These are phyloP conservation scores for Suhomyces anneliseae DNA, from an alignment of 1,139 yeast species.

Conservation along the genomic window DNA sequence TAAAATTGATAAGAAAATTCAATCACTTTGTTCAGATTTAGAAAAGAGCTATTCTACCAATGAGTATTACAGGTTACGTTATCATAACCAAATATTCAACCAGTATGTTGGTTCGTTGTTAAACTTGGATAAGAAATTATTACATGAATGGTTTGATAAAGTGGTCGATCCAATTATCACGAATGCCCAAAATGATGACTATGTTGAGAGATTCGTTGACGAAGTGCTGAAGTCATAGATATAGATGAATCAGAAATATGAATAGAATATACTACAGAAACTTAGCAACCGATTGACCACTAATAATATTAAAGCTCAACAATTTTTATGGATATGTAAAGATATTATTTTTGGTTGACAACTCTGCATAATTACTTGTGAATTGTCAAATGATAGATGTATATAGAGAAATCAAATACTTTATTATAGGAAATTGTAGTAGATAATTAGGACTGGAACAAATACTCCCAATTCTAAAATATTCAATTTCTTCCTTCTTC, in stretches of 20 bases:
- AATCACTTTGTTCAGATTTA: constrained; percentile 9
- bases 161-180: constrained; percentile 11
- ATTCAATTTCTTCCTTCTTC: too few relatives aligned
- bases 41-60: constrained; percentile 12
- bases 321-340: too few relatives aligned
- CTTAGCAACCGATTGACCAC: too few relatives aligned
- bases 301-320: too few relatives aligned
- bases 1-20: constrained; percentile 1
- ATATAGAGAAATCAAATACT: too few relatives aligned
- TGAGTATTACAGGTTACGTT: constrained; percentile 16
- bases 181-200: neutral
- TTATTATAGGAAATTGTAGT: too few relatives aligned
- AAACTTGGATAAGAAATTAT: constrained; percentile 9
- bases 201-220: neutral
- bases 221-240: neutral
- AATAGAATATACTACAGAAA: too few relatives aligned
- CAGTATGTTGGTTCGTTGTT: constrained; percentile 25
- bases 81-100: constrained; percentile 19
- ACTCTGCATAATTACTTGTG: too few relatives aligned
- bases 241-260: neutral
- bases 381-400: too few relatives aligned
- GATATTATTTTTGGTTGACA: too few relatives aligned
- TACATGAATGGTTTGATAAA: constrained; percentile 20
- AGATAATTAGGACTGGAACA: too few relatives aligned
- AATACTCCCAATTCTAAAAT: too few relatives aligned